phyloP scores from a whole-genome alignment of 331 rosid genomes.

The Phaseolus coccineus region DNA sequence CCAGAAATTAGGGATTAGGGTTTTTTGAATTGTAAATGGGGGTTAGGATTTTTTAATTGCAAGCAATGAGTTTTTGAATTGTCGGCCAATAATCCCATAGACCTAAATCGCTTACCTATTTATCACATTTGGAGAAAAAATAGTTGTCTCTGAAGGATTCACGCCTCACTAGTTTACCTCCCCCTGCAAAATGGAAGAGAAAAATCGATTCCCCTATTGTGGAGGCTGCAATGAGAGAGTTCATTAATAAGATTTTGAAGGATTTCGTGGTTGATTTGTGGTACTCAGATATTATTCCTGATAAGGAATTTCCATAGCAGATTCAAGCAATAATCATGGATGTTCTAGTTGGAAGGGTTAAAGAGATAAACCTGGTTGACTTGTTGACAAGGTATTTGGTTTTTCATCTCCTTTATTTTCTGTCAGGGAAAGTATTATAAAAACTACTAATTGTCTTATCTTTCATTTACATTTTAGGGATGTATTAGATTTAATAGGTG shows the following conservation, averaged over 20 bases:
- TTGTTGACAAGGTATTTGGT: conserved; percentile 80
- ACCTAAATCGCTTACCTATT: conserved; percentile 61
- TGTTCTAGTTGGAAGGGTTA: conserved; percentile 79
- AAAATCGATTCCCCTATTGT: conserved; percentile 38
- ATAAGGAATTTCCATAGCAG: conserved; percentile 85
- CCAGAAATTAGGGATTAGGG: too few species aligned
- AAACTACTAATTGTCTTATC: conserved; percentile 21
- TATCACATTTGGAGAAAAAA: conserved; percentile 87
- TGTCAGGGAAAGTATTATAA: conserved; percentile 19
- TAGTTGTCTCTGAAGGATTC: conserved; percentile 81
- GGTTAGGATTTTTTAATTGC: too few species aligned
- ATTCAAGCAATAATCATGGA: conserved; percentile 82
- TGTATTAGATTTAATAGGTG: conserved; percentile 79
- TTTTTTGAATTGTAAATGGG: too few species aligned
- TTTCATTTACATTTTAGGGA: conserved; percentile 75
- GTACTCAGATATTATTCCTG: conserved; percentile 85
- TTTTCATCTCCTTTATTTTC: conserved; percentile 39
- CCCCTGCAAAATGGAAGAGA: too few species aligned
- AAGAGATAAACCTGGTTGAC: conserved; percentile 86
- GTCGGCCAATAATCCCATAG: too few species aligned
- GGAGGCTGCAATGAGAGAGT: conserved; percentile 80
- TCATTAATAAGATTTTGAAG: conserved; percentile 79
- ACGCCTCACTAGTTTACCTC: conserved; percentile 46
- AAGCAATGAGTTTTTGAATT: too few species aligned
- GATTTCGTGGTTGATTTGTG: conserved; percentile 90